Conservation (phyloP, 345 rosid species). For the Rubroshorea leprosula region DNA sequence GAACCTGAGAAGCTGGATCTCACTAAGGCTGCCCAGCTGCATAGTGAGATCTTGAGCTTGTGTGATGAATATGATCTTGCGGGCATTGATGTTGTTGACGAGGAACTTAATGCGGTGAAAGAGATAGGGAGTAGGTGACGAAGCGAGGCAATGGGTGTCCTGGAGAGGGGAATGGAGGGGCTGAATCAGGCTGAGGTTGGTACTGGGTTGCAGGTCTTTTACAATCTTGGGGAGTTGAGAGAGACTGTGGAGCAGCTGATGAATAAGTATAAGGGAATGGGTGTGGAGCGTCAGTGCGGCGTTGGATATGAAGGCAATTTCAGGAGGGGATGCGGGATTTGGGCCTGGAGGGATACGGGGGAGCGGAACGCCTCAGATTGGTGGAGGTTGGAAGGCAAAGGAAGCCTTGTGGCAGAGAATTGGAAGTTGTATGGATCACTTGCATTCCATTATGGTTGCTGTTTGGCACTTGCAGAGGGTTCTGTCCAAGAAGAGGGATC, state of each 20-base stretch:
- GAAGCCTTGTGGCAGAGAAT: constrained; percentile 94
- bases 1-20: constrained; percentile 81
- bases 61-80: constrained; percentile 68
- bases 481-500: constrained; percentile 92
- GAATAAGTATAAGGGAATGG: constrained; percentile 69
- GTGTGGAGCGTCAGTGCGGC: constrained; percentile 65
- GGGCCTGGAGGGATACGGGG: constrained; percentile 97
- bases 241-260: constrained; percentile 74
- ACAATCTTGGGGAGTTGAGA: constrained; percentile 84
- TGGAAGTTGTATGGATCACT: constrained; percentile 77
- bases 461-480: constrained; percentile 99
- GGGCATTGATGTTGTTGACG: constrained; percentile 71
- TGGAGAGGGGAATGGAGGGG: constrained; percentile 96
- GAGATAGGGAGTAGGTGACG: constrained; percentile 68
- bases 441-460: constrained; percentile 70
- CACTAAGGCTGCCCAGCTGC: constrained; percentile 88
- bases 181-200: constrained; percentile 96
- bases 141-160: constrained; percentile 69
- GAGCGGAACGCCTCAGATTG: constrained; percentile 88
- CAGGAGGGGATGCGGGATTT: constrained; percentile 47
- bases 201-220: constrained; percentile 92
- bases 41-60: constrained; percentile 71
- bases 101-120: constrained; percentile 56
- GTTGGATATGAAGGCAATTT: constrained; percentile 90
- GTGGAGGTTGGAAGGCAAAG: constrained; percentile 79